Evolutionary conservation across 805 yeast species (phyloP).

Genomic region (Kodamaea kakaduensis): DNA sequence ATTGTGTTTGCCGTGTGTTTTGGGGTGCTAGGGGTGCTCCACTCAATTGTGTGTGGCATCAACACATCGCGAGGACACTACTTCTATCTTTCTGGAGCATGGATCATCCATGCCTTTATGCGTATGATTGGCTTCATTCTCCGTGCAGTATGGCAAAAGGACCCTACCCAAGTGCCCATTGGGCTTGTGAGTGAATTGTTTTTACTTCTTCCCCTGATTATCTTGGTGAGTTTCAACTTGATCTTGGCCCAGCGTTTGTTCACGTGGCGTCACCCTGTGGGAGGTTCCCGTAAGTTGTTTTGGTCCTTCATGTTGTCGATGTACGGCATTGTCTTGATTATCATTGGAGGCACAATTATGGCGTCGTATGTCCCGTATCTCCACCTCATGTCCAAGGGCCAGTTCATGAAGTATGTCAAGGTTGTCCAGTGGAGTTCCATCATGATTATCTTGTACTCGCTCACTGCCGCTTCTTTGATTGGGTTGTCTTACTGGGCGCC

Average conservation of each 20-base stretch:
- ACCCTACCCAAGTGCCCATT: constrained; percentile 5
- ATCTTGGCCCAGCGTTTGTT: constrained; percentile 17
- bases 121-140: constrained; percentile 12
- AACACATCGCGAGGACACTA: constrained; percentile 15
- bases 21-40: constrained; percentile 9
- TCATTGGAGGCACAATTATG: constrained; percentile 13
- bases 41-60: constrained; percentile 10
- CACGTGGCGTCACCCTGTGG: constrained; percentile 21
- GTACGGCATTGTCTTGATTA: constrained; percentile 10
- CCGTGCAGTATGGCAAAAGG: constrained; percentile 13
- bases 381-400: constrained; percentile 5
- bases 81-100: constrained; percentile 14
- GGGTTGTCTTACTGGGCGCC: constrained; percentile 20
- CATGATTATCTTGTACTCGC: constrained; percentile 14
- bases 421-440: constrained; percentile 13
- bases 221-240: constrained; percentile 15
- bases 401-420: constrained; percentile 9
- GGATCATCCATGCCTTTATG: constrained; percentile 11
- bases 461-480: constrained; percentile 16
- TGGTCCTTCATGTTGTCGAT: constrained; percentile 13
- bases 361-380: constrained; percentile 15
- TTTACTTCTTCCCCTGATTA: constrained; percentile 13
- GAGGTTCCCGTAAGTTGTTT: constrained; percentile 17
- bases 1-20: constrained; percentile 12
- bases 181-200: constrained; percentile 15